A percentile compares a stretch with the other conserved stretches of the same genome.
Conservation (phyloP, 2,329 filamentous ascomycete genomes). For the Aspergillus fischeri region DNA sequence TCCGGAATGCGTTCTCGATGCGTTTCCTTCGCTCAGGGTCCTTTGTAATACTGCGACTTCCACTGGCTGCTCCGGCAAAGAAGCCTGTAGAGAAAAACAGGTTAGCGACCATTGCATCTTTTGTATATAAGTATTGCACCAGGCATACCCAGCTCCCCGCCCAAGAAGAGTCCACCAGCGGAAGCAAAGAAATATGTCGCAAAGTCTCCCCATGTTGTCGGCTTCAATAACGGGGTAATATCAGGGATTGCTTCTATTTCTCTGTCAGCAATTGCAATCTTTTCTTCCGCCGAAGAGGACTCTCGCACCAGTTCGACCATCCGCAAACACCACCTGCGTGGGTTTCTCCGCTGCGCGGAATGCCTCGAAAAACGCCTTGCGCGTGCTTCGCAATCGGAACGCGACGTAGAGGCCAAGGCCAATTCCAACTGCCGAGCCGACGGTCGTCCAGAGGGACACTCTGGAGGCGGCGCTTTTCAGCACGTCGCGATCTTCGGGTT, state of each 20-base stretch:
- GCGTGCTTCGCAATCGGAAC: conserved; percentile 52
- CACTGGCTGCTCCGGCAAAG: conserved; percentile 53
- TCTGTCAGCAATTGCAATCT: neutral
- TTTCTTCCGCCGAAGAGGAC: neutral
- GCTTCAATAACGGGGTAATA: conserved; percentile 54
- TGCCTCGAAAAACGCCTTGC: conserved; percentile 57
- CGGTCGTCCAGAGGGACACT: conserved; percentile 51
- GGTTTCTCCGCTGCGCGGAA: conserved; percentile 61
- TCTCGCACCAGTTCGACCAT: conserved; percentile 52
- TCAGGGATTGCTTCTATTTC: conserved; percentile 57
- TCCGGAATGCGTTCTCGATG: conserved; percentile 61
- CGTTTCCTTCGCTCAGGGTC: conserved; percentile 53
- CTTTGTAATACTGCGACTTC: conserved; percentile 49
- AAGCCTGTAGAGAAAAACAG: conserved; percentile 40
- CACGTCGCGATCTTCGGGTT: conserved; percentile 55
- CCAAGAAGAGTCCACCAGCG: conserved; percentile 59
- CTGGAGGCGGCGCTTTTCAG: conserved; percentile 54
- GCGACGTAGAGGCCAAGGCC: conserved; percentile 57
- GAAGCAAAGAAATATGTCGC: conserved; percentile 62
- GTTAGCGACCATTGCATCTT: neutral
- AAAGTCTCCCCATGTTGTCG: conserved; percentile 56
- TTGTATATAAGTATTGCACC: neutral
- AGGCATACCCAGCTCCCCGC: conserved; percentile 51
- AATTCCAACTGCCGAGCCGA: conserved; percentile 59
- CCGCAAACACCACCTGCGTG: conserved; percentile 57